Conservation (phyloP, 352 stramenopile species). For the Lagenidium giganteum region DNA sequence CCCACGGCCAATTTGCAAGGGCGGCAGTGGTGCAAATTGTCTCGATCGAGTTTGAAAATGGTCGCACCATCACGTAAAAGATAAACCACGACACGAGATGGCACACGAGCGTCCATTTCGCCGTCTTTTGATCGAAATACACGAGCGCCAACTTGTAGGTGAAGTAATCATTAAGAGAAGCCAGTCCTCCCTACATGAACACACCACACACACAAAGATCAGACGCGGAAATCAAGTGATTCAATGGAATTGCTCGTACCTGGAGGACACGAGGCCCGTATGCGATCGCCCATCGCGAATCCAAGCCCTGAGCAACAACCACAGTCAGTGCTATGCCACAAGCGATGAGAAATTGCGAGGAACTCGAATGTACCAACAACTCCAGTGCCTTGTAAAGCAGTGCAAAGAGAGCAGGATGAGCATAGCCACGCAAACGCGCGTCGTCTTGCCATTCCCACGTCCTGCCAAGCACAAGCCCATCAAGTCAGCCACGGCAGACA, state of each 20-base stretch:
- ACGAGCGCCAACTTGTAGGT: slow-evolving; percentile 52
- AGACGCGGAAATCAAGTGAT: neutral
- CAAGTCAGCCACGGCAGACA: neutral
- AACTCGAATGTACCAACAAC: slow-evolving; percentile 31
- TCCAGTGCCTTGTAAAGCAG: slow-evolving; percentile 73
- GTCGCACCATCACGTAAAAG: slow-evolving; percentile 82
- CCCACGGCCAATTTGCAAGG: slow-evolving; percentile 76
- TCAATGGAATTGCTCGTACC: no score
- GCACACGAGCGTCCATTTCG: slow-evolving; percentile 72
- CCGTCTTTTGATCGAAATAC: slow-evolving; percentile 62
- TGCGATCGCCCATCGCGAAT: slow-evolving; percentile 78
- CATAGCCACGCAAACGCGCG: slow-evolving; percentile 65
- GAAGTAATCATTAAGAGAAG: slow-evolving; percentile 67
- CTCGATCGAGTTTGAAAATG: slow-evolving; percentile 85
- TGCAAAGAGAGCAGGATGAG: slow-evolving; percentile 73
- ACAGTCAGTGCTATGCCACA: slow-evolving; percentile 1
- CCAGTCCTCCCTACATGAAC: slow-evolving; percentile 38
- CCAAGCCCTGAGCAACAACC: slow-evolving; percentile 41
- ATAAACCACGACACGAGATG: slow-evolving; percentile 82
- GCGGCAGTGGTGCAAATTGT: slow-evolving; percentile 71
- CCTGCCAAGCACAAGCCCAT: slow-evolving; percentile 19
- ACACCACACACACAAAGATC: neutral
- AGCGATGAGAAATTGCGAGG: neutral
- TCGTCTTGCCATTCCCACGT: slow-evolving; percentile 85
- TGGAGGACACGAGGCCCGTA: slow-evolving; percentile 75